Base-by-base conservation (phyloP, 2,329 filamentous ascomycete species). In the Hymenoscyphus linearis region DNA sequence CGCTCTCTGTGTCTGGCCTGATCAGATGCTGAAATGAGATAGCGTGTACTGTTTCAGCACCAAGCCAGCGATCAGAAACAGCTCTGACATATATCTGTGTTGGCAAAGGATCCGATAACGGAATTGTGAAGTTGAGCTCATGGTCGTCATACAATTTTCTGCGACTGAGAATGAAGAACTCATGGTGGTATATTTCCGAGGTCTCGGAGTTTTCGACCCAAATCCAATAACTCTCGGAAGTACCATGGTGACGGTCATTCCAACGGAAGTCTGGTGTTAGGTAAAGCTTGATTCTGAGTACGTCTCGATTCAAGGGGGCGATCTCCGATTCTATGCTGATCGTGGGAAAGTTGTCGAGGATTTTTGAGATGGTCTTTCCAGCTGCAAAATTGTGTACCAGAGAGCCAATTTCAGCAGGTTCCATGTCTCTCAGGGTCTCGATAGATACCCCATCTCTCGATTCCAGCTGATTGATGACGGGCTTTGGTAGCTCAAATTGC, bases 151-250 rank as follows among this genome's bases (percentile, higher is more conserved):
- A 85, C 2, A 99, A 81, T 79, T 96, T 97, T 75, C 85, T 90
- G 65, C 92, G 83, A 64, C 86, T 96, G 5, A 99, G 81, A 60
- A 99, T 95, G 76, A 99, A 98, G 75, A 89, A 97, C 73, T 99
- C 95, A 66, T 98, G 91, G 70, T 99, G 95, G 70, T 96, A 98
- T 47, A 99, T 98, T 74, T 98, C 93, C 0, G 91, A 93, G 0
- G 93, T 97, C 69, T 98, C 95, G 0, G 93, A 97, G 73, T 98
- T 96, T 74, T 99, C 95, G 2, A 99, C 93, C 96, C 95, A 99
- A 61, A 99, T 89, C 84, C 96, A 99, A 77, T 96, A 99, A 3
- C 93, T 93, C 71, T 99, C 95, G 0, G 93, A 97, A 2, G 87
- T 91, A 18, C 96, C 96, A 71, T 99, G 93, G 62, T 96, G 85